A percentile compares a stretch with the other conserved stretches of the same genome.
Conservation (phyloP, 495 filamentous ascomycete species). For the Daldinia caldariorum region DNA sequence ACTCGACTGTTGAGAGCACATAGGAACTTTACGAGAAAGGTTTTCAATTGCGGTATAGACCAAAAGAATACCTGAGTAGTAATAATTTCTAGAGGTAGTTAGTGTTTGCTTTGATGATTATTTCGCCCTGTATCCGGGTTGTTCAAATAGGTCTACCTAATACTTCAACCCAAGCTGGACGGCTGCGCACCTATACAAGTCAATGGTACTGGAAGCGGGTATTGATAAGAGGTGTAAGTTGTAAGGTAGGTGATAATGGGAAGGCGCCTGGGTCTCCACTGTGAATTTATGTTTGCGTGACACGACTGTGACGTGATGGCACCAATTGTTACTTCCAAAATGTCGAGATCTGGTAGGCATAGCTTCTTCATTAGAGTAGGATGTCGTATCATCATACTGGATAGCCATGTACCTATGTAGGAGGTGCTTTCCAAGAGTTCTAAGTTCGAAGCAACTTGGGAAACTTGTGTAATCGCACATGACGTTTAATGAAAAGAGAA, state of each 20-base stretch:
- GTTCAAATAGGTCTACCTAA: too few species aligned
- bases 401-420: not conserved
- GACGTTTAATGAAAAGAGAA: not conserved
- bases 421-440: not conserved
- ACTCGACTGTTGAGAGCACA: not conserved
- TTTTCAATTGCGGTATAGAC: not conserved
- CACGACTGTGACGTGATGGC: slow-evolving; percentile 24
- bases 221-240: not conserved
- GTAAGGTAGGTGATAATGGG: slow-evolving; percentile 6
- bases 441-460: not conserved
- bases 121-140: not conserved
- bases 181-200: not conserved
- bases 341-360: not conserved
- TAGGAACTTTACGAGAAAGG: not conserved
- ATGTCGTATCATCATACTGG: not conserved
- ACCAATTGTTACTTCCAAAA: not conserved
- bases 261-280: slow-evolving; percentile 6
- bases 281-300: slow-evolving; percentile 20
- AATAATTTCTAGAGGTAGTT: not conserved
- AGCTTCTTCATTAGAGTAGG: not conserved
- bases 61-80: not conserved
- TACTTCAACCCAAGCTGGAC: not conserved
- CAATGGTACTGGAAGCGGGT: not conserved
- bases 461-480: not conserved
- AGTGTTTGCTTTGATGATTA: not conserved